Evolutionary conservation across 495 filamentous ascomycete genomes (phyloP), one percentile per base, ranked within the genome.

Genomic region (Penicillium taxi): DNA sequence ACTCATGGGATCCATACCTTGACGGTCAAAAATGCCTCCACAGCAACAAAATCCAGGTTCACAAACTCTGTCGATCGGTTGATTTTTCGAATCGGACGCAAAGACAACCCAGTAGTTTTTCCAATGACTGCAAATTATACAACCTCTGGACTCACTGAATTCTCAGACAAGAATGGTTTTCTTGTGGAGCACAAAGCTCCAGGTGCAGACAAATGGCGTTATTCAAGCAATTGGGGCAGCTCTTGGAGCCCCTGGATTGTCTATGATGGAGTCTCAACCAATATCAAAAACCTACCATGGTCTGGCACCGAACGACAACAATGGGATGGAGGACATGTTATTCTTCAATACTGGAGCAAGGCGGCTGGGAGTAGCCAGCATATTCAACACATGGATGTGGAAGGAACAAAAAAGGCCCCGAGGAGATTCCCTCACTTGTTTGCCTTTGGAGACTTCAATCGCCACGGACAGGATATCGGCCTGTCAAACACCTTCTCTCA

Each of bases 381-480:
- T 41, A 49, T 75, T 3, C 80, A 82, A 50, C 72, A 81, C 43
- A 74, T 73, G 16, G 81, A 84, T 51, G 39, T 36, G 1, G 47
- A 69, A 17, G 56, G 44, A 17, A 70, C 59, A 42, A 52, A 62
- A n/a, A 39, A 41, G 6, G 18, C 38, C 0, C 63, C 57, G 2
- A 64, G 81, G 13, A 67, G 70, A 6, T 79, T 75, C 41, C 81
- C 81, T 5, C 78, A 84, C 53, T 53, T 84, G 26, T 83, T 67
- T 58, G 62, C 77, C 37, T 72, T 82, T 26, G 81, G 81, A 0
- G 66, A 72, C 1, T 84, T 72, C 57, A 84, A 84, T 44, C 61
- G 77, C 36, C 84, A 74, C 45, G 79, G 81, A 17, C 84, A 74
- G 47, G 81, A 84, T 58, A 66, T 72, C 1, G 81, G 81, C 2